Percentiles rank a stretch among this genome's conserved stretches.
Evolutionary conservation across 2,329 filamentous ascomycete species (phyloP).

Genomic region (Fusarium fracticaudum): DNA sequence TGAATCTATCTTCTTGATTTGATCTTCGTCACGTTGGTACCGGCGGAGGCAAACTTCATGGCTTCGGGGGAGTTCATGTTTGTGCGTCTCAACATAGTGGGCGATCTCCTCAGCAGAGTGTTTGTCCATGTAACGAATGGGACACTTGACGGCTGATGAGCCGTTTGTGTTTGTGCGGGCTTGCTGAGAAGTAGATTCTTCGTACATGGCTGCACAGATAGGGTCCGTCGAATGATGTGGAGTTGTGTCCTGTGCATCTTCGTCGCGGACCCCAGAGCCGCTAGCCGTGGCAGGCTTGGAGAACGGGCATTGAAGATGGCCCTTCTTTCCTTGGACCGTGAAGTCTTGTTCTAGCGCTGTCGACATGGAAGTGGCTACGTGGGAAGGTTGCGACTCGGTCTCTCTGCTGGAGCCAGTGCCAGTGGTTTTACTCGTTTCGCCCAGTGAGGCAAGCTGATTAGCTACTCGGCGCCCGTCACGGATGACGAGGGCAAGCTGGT

Average conservation of each 20-base stretch:
- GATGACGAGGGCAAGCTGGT: conserved; percentile 71
- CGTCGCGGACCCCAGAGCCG: conserved; percentile 40
- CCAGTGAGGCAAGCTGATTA: conserved; percentile 59
- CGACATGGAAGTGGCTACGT: conserved; percentile 66
- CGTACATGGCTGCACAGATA: conserved; percentile 71
- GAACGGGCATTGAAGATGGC: conserved; percentile 84
- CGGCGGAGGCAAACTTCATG: conserved; percentile 92
- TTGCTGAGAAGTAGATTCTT: conserved; percentile 65
- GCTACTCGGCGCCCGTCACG: conserved; percentile 70
- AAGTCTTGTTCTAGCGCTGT: conserved; percentile 87
- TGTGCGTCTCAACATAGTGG: conserved; percentile 92
- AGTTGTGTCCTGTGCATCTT: conserved; percentile 49
- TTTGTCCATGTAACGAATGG: conserved; percentile 91
- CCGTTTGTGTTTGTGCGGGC: conserved; percentile 59
- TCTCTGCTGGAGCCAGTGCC: conserved; percentile 60
- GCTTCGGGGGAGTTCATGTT: conserved; percentile 92
- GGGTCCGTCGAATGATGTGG: conserved; percentile 65
- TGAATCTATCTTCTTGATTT: conserved; percentile 87
- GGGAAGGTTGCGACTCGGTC: conserved; percentile 56
- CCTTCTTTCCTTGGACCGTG: conserved; percentile 83
- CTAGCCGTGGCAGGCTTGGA: conserved; percentile 55
- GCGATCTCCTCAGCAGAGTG: conserved; percentile 94
- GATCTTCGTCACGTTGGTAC: conserved; percentile 86
- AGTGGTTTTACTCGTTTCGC: conserved; percentile 62
- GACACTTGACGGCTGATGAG: conserved; percentile 74